phyloP scores from a whole-genome alignment of 352 stramenopile genomes.

The Phytophthora megakarya region DNA sequence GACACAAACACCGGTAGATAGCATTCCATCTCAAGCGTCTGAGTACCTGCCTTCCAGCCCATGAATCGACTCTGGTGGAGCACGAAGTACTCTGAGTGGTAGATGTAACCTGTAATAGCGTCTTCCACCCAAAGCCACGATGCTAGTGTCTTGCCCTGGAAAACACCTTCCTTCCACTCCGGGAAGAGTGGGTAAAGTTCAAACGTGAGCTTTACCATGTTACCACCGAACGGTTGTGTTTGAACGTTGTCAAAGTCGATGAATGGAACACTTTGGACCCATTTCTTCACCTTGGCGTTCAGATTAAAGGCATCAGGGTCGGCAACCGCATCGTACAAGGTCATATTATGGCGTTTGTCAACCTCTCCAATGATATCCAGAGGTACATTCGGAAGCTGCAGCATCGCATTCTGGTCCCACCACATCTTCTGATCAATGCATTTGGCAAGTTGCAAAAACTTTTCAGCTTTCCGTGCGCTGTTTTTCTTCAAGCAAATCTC shows the following conservation, averaged over 20 bases:
- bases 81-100: conserved; percentile 93
- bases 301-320: conserved; percentile 47
- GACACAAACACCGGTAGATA: conserved; percentile 97
- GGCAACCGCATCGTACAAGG: conserved; percentile 61
- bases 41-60: conserved; percentile 64
- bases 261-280: conserved; percentile 66
- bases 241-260: conserved; percentile 67
- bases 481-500: conserved; percentile 97
- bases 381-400: conserved; percentile 92
- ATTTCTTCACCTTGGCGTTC: conserved; percentile 70
- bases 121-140: conserved; percentile 99
- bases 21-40: conserved; percentile 91
- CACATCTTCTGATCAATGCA: conserved; percentile 97
- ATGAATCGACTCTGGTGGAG: conserved; percentile 83
- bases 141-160: conserved; percentile 60
- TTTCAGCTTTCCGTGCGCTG: conserved; percentile 86
- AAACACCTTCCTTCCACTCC: conserved; percentile 68
- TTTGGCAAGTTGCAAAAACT: conserved; percentile 96
- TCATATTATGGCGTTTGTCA: conserved; percentile 71
- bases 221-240: conserved; percentile 95
- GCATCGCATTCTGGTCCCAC: conserved; percentile 96
- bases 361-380: conserved; percentile 89
- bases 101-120: conserved; percentile 89
- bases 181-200: conserved; percentile 65
- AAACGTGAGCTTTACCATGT: conserved; percentile 94